Base-by-base conservation (phyloP, 2,329 filamentous ascomycete genomes). In the Zymoseptoria passerinii region DNA sequence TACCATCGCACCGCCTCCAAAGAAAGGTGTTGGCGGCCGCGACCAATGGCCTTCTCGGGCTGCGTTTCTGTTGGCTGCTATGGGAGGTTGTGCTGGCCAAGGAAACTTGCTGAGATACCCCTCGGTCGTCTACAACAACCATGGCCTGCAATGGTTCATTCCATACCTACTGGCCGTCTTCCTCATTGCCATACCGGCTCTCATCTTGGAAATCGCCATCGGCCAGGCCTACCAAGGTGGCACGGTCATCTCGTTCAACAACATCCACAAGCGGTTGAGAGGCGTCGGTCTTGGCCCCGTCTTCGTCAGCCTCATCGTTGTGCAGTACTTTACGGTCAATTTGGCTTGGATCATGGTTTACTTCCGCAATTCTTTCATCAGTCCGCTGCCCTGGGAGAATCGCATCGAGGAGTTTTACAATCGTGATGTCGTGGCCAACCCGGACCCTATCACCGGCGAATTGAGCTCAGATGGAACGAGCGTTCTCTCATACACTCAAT, bases 101-200 rank as follows among this genome's bases (percentile, higher is more conserved):
- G 81, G 81, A 49, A 83, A 83, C 66, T 40, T 83, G 19, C 73
- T 84, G 18, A 76, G 81, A 29, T 83, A 83, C 61, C 81, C 81
- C 3, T 83, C 80, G 0, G 78, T 81, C 48, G 77, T 83, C 3
- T 84, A 81, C 75, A 83, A 83, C 71, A 84, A 83, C 66, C 76
- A 81, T 58, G 81, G 81, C 0, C 73, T 83, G 4, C 81, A 83
- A 65, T 84, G 81, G 81, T 84, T 83, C 67, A 77, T 83, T n/a
- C 81, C 82, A 16, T 84, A 83, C 60, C 67, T 83, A 5, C 70
- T 83, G 55, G 79, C 79, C 5, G 76, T 84, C 28, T 80, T 82
- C 60, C 69, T 83, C 13, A 76, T 84, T 56, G 81, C 81, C 35
- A 83, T 83, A 50, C 81, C 81, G 0, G 75, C 77, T 1, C 74